Base-by-base conservation (phyloP, 129 eudicot species). In the Apium graveolens region DNA sequence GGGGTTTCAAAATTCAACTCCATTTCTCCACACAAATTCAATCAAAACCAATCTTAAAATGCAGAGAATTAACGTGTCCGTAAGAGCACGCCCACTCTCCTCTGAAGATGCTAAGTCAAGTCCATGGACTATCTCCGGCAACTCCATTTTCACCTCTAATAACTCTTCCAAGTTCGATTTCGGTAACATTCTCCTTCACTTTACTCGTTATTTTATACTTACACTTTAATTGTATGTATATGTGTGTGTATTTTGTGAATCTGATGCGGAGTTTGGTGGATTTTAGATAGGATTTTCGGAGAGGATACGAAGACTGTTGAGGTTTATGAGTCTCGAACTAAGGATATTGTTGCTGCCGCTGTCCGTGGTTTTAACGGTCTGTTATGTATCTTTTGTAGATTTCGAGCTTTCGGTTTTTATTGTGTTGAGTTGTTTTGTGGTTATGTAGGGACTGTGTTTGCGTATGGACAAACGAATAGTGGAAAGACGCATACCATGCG, bases 401-500 rank as follows among this genome's bases (percentile, higher is more conserved):
- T 17, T 18, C 27, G 34, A 32, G 7, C 3, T 21, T 53, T 20
- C 3, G 62, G 62, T 53, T 16, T 49, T 20, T 17, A 0, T 17
- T 55, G 65, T 2, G n/a, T 24, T 38, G 41, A 38, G 1, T 37
- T 63, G 38, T 9, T 66, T 31, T n/a, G 7, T 81, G 35, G 70
- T 74, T 29, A 26, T 62, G 44, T 63, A 96, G 99, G 99, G 45
- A 96, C 99, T 83, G 99, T 96, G 55, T 96, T 96, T 87, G 99
- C 99, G 51, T 96, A 96, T 85, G 99, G 99, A 65, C 99, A 96
- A 75, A 92, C 99, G 12, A 96, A 89, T 82, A 96, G 99, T 84
- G 99, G 99, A 37, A 96, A 96, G 78, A 96, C 99, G 4, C 97
- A 96, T 84, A 92, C 99, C 0, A 96, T 96, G 99, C 96, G 99